phyloP scores from a whole-genome alignment of 768 basidiomycete species.

The Hypholoma fasciculare region DNA sequence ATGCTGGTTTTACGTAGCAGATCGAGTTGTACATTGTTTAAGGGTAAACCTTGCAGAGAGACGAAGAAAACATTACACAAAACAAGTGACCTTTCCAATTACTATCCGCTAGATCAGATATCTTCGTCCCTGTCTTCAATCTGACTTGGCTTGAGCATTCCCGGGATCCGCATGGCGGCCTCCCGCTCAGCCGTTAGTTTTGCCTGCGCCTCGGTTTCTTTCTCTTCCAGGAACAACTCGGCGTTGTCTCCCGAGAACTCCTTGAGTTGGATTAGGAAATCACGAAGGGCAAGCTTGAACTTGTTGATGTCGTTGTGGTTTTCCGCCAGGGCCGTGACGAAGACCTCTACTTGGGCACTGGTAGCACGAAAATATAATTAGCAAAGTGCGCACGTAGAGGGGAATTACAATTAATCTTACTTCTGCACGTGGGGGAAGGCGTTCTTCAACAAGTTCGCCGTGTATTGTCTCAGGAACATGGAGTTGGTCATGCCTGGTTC shows the following conservation, averaged over 20 bases:
- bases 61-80: conserved; percentile 25
- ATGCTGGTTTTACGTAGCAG: conserved; percentile 30
- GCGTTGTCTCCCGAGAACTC: conserved; percentile 96
- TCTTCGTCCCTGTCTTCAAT: conserved; percentile 93
- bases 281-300: conserved; percentile 93
- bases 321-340: conserved; percentile 67
- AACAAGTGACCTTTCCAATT: conserved; percentile 24
- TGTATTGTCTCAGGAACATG: conserved; percentile 81
- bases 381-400: conserved; percentile 13
- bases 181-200: conserved; percentile 85
- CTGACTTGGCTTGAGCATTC: conserved; percentile 95
- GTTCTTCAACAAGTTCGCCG: conserved; percentile 77
- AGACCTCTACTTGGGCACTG: conserved; percentile 73
- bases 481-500: conserved; percentile 77
- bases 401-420: conserved; percentile 42
- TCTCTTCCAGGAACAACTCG: conserved; percentile 92
- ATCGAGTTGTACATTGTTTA: conserved; percentile 24
- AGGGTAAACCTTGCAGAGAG: conserved; percentile 25
- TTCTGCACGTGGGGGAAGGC: conserved; percentile 93
- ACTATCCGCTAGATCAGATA: conserved; percentile 48
- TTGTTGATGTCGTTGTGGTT: conserved; percentile 79
- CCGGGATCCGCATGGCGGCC: conserved; percentile 92
- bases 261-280: conserved; percentile 97
- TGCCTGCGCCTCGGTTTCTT: conserved; percentile 79
- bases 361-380: conserved; percentile 7